Evolutionary conservation across 768 basidiomycete species (phyloP).

Genomic region (Suillus occidentalis): DNA sequence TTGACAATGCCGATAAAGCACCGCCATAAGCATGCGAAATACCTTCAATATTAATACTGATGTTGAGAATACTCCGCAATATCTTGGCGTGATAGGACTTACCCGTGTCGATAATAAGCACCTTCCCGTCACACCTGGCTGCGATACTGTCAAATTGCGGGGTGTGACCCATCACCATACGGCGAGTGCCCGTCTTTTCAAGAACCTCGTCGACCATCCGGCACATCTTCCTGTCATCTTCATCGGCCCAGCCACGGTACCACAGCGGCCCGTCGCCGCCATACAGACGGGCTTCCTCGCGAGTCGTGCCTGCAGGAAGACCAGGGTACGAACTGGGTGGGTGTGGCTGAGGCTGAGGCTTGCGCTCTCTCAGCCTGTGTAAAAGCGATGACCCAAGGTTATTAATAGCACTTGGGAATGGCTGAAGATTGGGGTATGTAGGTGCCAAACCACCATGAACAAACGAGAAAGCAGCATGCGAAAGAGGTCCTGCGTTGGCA

Average conservation of each 20-base stretch:
- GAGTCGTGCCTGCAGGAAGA: slow-evolving; percentile 63
- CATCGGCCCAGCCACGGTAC: slow-evolving; percentile 92
- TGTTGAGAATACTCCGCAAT: slow-evolving; percentile 13
- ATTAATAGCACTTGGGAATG: slow-evolving; percentile 87
- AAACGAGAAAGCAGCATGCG: slow-evolving; percentile 84
- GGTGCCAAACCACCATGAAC: slow-evolving; percentile 91
- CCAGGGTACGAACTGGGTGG: slow-evolving; percentile 78
- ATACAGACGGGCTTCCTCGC: slow-evolving; percentile 72
- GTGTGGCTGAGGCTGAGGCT: slow-evolving; percentile 69
- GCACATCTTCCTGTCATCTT: slow-evolving; percentile 70
- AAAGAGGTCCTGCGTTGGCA: slow-evolving; percentile 48
- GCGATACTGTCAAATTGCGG: slow-evolving; percentile 88
- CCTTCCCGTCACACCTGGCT: slow-evolving; percentile 84
- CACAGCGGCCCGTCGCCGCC: slow-evolving; percentile 81
- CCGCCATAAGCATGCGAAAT: slow-evolving; percentile 97
- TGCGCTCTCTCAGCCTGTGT: slow-evolving; percentile 61
- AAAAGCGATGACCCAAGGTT: slow-evolving; percentile 68
- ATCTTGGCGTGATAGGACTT: slow-evolving; percentile 9
- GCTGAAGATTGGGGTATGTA: slow-evolving; percentile 68
- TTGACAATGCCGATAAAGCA: slow-evolving; percentile 81
- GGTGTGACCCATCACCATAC: slow-evolving; percentile 97
- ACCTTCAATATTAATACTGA: slow-evolving; percentile 40
- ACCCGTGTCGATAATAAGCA: slow-evolving; percentile 97
- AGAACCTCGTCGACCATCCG: slow-evolving; percentile 68
- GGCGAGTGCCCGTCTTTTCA: slow-evolving; percentile 72